Conservation (phyloP, 2,329 filamentous ascomycete genomes). For the Raffaelea deltoideospora region DNA sequence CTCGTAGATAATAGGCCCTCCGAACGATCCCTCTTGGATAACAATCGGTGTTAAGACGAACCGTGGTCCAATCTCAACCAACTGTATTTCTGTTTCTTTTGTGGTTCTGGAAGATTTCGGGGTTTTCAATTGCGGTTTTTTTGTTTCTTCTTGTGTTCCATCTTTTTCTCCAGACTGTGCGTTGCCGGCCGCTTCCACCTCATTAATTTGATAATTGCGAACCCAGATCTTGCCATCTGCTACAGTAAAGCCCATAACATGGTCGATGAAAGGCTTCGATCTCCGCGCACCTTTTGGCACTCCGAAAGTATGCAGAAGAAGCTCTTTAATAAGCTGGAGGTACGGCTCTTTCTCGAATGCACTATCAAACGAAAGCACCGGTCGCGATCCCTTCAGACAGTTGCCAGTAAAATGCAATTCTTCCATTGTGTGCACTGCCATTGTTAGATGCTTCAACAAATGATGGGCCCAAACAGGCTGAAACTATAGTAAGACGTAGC, state of each 20-base stretch:
- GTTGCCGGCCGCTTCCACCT: constrained; percentile 50
- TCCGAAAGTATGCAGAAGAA: constrained; percentile 80
- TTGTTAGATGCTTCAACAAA: background rate
- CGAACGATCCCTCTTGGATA: constrained; percentile 88
- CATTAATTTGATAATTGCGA: constrained; percentile 82
- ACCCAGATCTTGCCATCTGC: constrained; percentile 95
- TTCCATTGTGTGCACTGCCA: constrained; percentile 78
- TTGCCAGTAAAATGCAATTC: constrained; percentile 95
- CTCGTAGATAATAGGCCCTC: constrained; percentile 93
- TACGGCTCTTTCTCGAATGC: constrained; percentile 73
- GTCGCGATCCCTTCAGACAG: constrained; percentile 83
- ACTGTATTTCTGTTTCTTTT: constrained; percentile 57
- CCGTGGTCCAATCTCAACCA: constrained; percentile 87
- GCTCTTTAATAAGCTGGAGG: constrained; percentile 71
- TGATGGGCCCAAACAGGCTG: background rate
- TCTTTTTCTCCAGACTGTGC: no score
- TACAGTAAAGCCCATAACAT: constrained; percentile 82
- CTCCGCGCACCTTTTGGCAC: constrained; percentile 80
- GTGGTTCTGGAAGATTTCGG: no score
- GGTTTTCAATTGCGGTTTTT: no score
- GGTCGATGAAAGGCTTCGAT: constrained; percentile 90
- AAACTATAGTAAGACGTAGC: background rate
- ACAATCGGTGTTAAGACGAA: constrained; percentile 90
- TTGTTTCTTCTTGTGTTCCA: no score
- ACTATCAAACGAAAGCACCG: constrained; percentile 80